Conservation (phyloP, 148 eudicot species). For the Silene latifolia region DNA sequence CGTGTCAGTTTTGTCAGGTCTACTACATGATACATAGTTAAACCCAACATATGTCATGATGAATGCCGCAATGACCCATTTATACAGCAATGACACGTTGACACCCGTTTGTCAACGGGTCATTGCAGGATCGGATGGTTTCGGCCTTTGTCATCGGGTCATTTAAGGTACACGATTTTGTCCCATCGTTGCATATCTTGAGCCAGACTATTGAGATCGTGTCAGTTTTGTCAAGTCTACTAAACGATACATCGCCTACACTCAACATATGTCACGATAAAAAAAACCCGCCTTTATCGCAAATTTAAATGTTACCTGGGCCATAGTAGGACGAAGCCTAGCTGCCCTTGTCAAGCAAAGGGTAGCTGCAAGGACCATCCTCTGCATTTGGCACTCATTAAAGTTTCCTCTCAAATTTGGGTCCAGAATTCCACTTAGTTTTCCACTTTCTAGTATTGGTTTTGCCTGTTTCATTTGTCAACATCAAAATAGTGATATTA, state of each 20-base stretch:
- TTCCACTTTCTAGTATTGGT: constrained; percentile 61
- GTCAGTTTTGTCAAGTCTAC: background rate
- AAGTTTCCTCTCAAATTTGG: constrained; percentile 42
- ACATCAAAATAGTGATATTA: background rate
- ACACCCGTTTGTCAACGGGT: too few relatives aligned
- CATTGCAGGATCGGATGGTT: background rate
- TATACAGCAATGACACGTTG: too few relatives aligned
- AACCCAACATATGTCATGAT: background rate
- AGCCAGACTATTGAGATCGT: background rate
- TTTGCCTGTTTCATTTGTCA: constrained; percentile 55
- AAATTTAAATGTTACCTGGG: constrained; percentile 43
- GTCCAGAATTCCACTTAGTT: constrained; percentile 57
- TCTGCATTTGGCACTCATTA: constrained; percentile 55
- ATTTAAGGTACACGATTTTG: background rate
- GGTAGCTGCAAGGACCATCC: constrained; percentile 76
- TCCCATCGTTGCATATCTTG: too few relatives aligned
- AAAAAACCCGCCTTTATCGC: background rate
- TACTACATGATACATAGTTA: background rate
- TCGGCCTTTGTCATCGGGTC: background rate
- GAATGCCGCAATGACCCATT: too few relatives aligned
- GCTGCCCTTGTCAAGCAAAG: constrained; percentile 80
- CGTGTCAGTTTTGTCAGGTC: background rate
- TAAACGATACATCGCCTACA: background rate
- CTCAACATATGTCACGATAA: background rate
- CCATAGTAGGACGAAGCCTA: constrained; percentile 79